Evolutionary conservation across 139 green algal genomes (phyloP).

Genomic region (Closterium sp.): DNA sequence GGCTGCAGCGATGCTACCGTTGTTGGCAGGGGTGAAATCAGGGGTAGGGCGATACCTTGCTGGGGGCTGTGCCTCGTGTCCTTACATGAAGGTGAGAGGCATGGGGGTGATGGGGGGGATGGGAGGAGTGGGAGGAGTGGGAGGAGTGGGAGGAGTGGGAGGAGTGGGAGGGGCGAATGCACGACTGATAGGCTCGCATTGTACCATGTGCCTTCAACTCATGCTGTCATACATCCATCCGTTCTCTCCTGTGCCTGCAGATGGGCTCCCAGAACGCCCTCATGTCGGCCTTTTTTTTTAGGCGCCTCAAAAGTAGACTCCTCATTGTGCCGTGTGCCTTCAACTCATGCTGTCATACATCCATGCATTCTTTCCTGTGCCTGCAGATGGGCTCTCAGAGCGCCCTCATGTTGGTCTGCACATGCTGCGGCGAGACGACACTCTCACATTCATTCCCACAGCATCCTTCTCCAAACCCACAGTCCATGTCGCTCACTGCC

Average conservation of each 20-base stretch:
- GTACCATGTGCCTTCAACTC: background rate
- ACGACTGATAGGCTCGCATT: no score
- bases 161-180: no score
- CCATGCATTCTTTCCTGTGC: background rate
- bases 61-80: constrained; percentile 52
- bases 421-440: background rate
- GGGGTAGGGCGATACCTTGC: constrained; percentile 89
- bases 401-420: background rate
- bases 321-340: background rate
- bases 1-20: constrained; percentile 53
- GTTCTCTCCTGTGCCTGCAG: background rate
- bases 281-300: background rate
- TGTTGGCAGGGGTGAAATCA: constrained; percentile 59
- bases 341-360: background rate
- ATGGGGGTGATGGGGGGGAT: background rate
- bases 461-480: no score
- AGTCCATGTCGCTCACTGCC: background rate
- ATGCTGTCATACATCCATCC: background rate
- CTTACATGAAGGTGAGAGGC: constrained; percentile 62
- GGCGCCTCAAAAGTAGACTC: background rate
- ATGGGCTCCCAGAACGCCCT: background rate
- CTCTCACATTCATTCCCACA: no score
- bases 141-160: background rate
- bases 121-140: constrained; percentile 37
- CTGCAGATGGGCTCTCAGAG: background rate